These are phyloP conservation scores for Falciphora oryzae DNA, from an alignment of 2,329 filamentous ascomycete genomes.

Conservation along the genomic window DNA sequence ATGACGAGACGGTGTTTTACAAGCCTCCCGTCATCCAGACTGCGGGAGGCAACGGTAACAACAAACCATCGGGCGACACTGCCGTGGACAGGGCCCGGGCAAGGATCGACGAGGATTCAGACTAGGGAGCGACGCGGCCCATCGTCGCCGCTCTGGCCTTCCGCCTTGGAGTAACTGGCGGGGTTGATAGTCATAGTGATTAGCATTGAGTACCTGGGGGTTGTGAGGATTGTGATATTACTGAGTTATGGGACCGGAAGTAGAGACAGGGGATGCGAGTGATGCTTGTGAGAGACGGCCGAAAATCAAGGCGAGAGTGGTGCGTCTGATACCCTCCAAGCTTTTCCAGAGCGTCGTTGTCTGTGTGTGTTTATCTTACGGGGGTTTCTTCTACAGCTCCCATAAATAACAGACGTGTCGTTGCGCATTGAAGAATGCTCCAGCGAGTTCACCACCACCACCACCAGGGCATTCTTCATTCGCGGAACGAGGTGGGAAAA, in stretches of 20 bases:
- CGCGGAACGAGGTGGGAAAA: background rate
- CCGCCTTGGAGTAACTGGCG: background rate
- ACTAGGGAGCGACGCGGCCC: conserved; percentile 31
- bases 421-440: background rate
- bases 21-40: conserved; percentile 53
- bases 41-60: conserved; percentile 18
- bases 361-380: too few relatives aligned
- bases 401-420: background rate
- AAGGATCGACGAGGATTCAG: conserved; percentile 54
- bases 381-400: background rate
- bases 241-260: too few relatives aligned
- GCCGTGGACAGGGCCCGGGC: conserved; percentile 54
- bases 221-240: background rate
- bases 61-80: conserved; percentile 49
- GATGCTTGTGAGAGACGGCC: too few relatives aligned
- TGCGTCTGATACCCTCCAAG: conserved; percentile 1
- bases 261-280: too few relatives aligned
- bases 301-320: background rate
- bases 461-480: background rate
- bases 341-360: too few relatives aligned
- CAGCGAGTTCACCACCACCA: background rate
- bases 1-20: conserved; percentile 69
- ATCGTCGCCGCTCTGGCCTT: background rate
- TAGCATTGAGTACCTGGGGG: background rate
- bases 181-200: background rate